Percentiles rank a stretch among this genome's conserved stretches.
Conservation (phyloP, 345 rosid genomes). For the Rhodomyrtus tomentosa region DNA sequence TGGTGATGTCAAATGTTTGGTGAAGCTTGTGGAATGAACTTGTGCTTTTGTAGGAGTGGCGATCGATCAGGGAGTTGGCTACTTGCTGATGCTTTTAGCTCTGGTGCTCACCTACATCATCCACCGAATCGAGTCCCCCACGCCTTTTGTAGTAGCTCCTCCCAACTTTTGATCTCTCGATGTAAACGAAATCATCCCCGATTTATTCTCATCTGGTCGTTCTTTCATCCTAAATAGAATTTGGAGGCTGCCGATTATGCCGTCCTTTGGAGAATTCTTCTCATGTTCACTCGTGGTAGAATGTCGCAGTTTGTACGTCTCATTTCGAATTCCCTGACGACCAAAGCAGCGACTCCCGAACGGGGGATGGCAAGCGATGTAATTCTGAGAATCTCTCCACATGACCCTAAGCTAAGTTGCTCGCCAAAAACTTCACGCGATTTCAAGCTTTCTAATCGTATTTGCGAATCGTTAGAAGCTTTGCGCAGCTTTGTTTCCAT, state of each 20-base stretch:
- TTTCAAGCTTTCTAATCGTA: background rate
- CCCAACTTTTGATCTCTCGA: background rate
- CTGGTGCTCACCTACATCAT: constrained; percentile 8
- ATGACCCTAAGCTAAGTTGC: background rate
- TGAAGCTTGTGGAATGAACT: background rate
- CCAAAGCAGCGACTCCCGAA: background rate
- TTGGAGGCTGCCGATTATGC: too few relatives aligned
- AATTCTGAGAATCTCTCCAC: background rate
- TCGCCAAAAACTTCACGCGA: background rate
- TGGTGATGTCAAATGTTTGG: background rate
- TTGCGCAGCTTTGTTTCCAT: background rate
- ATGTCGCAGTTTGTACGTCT: background rate
- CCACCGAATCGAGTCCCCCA: background rate
- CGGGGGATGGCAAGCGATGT: too few relatives aligned
- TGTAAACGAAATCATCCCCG: background rate
- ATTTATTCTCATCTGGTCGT: background rate
- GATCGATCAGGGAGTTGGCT: constrained; percentile 6
- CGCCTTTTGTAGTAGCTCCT: too few relatives aligned
- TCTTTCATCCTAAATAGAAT: too few relatives aligned
- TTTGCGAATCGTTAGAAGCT: background rate
- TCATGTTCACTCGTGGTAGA: background rate
- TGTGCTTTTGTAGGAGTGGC: background rate
- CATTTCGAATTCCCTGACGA: background rate
- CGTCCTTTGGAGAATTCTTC: too few relatives aligned
- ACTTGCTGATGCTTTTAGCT: constrained; percentile 3